phyloP scores from a whole-genome alignment of 2,329 filamentous ascomycete species.

The Colletotrichum sidae region DNA sequence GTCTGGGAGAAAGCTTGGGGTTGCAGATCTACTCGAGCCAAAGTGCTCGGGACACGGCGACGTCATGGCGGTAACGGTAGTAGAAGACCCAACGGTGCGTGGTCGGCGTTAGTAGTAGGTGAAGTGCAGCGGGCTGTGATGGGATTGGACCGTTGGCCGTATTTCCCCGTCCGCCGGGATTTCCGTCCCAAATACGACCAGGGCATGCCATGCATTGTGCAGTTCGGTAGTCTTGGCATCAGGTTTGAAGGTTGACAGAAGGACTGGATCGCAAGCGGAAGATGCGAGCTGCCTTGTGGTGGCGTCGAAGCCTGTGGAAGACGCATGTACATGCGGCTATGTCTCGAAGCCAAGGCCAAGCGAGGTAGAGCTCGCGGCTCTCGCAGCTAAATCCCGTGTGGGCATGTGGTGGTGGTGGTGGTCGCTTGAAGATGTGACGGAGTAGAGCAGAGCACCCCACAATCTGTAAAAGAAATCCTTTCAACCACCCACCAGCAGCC shows the following conservation, averaged over 20 bases:
- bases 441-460: neutral
- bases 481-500: constrained; percentile 4
- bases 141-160: neutral
- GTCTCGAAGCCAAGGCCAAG: constrained; percentile 27
- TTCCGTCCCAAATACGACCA: constrained; percentile 17
- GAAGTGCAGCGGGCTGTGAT: constrained; percentile 12
- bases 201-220: neutral
- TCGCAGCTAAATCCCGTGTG: neutral
- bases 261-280: constrained; percentile 2
- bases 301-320: constrained; percentile 21
- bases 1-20: constrained; percentile 1
- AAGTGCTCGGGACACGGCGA: constrained; percentile 24
- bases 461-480: neutral
- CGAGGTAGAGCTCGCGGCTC: constrained; percentile 5
- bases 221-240: constrained; percentile 8
- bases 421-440: neutral
- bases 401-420: neutral
- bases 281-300: constrained; percentile 12
- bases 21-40: constrained; percentile 26
- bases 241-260: neutral
- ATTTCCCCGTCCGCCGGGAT: constrained; percentile 3
- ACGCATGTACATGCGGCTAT: neutral
- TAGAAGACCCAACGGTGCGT: neutral
- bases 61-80: constrained; percentile 20
- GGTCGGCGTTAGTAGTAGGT: constrained; percentile 1